phyloP scores from a whole-genome alignment of 108 stramenopile genomes.

The Fistulifera solaris region DNA sequence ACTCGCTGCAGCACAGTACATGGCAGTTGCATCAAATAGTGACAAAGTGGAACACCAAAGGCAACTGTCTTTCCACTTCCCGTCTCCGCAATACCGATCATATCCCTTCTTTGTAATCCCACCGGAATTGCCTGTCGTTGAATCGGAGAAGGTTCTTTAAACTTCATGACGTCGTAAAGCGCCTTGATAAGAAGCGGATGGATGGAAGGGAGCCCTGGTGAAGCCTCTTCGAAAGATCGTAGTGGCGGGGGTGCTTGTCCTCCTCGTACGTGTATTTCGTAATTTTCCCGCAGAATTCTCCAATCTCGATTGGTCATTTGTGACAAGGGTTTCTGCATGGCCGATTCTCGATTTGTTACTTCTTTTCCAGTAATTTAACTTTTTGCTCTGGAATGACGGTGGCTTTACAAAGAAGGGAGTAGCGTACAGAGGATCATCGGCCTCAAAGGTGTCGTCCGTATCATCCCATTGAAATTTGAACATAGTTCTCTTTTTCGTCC shows the following conservation, averaged over 20 bases:
- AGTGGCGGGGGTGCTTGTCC: constrained; percentile 84
- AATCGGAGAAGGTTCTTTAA: constrained; percentile 91
- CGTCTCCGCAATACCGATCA: constrained; percentile 98
- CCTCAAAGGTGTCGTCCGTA: constrained; percentile 80
- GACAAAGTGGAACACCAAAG: constrained; percentile 86
- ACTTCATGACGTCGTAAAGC: constrained; percentile 71
- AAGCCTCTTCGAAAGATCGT: constrained; percentile 68
- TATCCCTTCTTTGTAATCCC: constrained; percentile 86
- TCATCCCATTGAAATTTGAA: constrained; percentile 97
- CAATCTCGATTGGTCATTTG: constrained; percentile 95
- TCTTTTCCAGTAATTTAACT: background rate
- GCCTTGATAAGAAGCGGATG: constrained; percentile 55
- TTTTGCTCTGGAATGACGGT: constrained; percentile 11
- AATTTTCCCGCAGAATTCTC: constrained; percentile 97
- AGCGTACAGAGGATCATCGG: constrained; percentile 80
- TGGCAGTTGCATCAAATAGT: constrained; percentile 75
- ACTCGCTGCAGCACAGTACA: constrained; percentile 34
- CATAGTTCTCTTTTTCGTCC: constrained; percentile 43
- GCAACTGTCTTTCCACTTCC: constrained; percentile 68
- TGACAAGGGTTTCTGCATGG: constrained; percentile 63
- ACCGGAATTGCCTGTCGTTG: constrained; percentile 94
- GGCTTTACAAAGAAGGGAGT: background rate
- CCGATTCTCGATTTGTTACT: constrained; percentile 26
- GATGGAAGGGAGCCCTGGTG: constrained; percentile 31
- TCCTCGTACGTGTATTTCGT: constrained; percentile 91